phyloP scores from a whole-genome alignment of 768 basidiomycete genomes.

The Goffeauzyma gilvescens region DNA sequence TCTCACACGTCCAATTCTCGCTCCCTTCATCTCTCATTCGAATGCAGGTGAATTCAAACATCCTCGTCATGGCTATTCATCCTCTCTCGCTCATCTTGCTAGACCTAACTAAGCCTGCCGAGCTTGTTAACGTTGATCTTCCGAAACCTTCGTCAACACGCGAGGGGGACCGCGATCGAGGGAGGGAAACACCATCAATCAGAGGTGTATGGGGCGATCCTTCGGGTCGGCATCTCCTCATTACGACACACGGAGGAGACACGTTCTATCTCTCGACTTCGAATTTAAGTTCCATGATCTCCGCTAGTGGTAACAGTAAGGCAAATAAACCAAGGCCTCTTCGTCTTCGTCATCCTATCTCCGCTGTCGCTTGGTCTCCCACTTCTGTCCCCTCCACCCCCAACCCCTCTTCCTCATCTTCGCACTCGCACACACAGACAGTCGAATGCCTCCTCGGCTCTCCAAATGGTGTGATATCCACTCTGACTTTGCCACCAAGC shows the following conservation, averaged over 20 bases:
- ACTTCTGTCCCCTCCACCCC: no score
- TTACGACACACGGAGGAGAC: conserved; percentile 72
- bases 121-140: conserved; percentile 51
- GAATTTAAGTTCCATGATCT: conserved; percentile 11
- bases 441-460: conserved; percentile 73
- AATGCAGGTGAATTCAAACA: conserved; percentile 67
- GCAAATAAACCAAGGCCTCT: conserved; percentile 64
- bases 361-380: conserved; percentile 79
- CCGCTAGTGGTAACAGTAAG: no score
- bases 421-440: conserved; percentile 53
- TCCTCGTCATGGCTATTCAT: conserved; percentile 62
- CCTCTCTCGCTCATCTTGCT: conserved; percentile 69
- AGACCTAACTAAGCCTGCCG: conserved; percentile 69
- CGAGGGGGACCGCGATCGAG: background rate
- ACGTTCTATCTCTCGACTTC: conserved; percentile 70
- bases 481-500: conserved; percentile 62
- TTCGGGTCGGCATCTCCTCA: conserved; percentile 70
- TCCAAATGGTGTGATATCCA: conserved; percentile 65
- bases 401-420: conserved; percentile 41
- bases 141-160: conserved; percentile 42
- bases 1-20: conserved; percentile 54
- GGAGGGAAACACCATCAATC: conserved; percentile 42
- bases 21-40: conserved; percentile 67
- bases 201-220: conserved; percentile 80
- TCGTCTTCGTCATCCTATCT: conserved; percentile 65